Conservation (phyloP, 2,329 filamentous ascomycete genomes). For the Zasmidium angulare region DNA sequence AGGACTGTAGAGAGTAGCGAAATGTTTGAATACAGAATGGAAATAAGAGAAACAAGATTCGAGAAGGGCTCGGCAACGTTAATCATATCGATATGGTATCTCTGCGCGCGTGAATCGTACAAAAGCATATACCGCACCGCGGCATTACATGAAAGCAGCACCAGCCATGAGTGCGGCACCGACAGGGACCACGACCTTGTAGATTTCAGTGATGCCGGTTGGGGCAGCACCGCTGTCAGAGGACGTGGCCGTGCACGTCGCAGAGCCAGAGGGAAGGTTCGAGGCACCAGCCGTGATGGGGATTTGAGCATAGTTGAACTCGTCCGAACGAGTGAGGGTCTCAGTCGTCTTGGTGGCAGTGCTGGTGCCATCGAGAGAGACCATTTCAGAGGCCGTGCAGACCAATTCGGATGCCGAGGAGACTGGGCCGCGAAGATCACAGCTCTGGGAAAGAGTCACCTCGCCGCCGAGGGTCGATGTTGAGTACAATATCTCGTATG, state of each 20-base stretch:
- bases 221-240: slow-evolving; percentile 11
- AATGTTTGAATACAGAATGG: not conserved
- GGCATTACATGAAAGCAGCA: not conserved
- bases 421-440: slow-evolving; percentile 7
- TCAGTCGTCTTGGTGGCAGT: not conserved
- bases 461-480: not conserved
- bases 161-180: slow-evolving; percentile 10
- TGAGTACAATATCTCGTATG: slow-evolving; percentile 6
- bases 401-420: not conserved
- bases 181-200: slow-evolving; percentile 19
- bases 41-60: not conserved
- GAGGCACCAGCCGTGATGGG: slow-evolving; percentile 19
- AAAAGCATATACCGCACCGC: not conserved
- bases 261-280: slow-evolving; percentile 9
- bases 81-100: not conserved
- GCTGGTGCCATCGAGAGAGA: slow-evolving; percentile 1
- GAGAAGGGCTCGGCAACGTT: not conserved
- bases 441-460: slow-evolving; percentile 7
- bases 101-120: not conserved
- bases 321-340: slow-evolving; percentile 8
- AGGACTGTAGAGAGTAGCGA: too few species aligned
- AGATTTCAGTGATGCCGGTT: slow-evolving; percentile 13
- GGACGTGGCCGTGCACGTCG: slow-evolving; percentile 9
- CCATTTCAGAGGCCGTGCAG: not conserved
- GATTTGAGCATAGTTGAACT: slow-evolving; percentile 13